A percentile compares a stretch with the other conserved stretches of the same genome.
Evolutionary conservation across 805 yeast genomes (phyloP).

Genomic region (Cyberlindnera mississippiensis): DNA sequence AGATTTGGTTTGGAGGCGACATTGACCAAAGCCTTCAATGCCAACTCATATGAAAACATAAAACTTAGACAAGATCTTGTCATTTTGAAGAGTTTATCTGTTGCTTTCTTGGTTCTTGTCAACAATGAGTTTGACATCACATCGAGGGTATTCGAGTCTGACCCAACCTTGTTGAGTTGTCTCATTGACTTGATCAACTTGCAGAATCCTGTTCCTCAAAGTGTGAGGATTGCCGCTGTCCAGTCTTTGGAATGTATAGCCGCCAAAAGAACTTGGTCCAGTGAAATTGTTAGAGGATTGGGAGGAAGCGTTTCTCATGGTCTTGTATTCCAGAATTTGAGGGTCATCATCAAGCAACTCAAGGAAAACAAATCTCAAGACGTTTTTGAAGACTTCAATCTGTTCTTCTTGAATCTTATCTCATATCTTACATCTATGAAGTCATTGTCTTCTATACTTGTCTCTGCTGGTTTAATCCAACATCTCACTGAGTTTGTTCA

Average conservation of each 20-base stretch:
- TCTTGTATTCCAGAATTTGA: slow-evolving; percentile 63
- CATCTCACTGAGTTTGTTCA: slow-evolving; percentile 60
- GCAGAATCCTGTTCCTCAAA: slow-evolving; percentile 49
- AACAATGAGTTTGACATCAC: slow-evolving; percentile 56
- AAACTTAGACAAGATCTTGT: slow-evolving; percentile 55
- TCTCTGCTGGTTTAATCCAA: slow-evolving; percentile 72
- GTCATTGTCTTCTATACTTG: slow-evolving; percentile 50
- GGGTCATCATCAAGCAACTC: slow-evolving; percentile 53
- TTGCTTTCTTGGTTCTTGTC: slow-evolving; percentile 58
- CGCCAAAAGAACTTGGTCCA: slow-evolving; percentile 61
- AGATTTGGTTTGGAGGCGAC: slow-evolving; percentile 59
- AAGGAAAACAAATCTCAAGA: slow-evolving; percentile 35
- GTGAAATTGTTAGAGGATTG: slow-evolving; percentile 70
- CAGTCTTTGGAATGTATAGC: slow-evolving; percentile 69
- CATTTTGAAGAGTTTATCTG: slow-evolving; percentile 59
- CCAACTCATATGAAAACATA: slow-evolving; percentile 48
- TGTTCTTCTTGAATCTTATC: slow-evolving; percentile 54
- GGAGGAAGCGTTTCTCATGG: slow-evolving; percentile 92
- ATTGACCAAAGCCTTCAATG: slow-evolving; percentile 69
- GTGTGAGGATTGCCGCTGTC: slow-evolving; percentile 55
- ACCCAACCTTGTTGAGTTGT: slow-evolving; percentile 65
- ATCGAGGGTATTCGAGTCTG: slow-evolving; percentile 64
- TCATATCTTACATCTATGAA: slow-evolving; percentile 58
- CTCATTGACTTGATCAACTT: slow-evolving; percentile 72
- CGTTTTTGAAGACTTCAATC: slow-evolving; percentile 45